These are phyloP conservation scores for Plasmodium reichenowi DNA, from an alignment of 169 alveolate genomes.

Conservation along the genomic window DNA sequence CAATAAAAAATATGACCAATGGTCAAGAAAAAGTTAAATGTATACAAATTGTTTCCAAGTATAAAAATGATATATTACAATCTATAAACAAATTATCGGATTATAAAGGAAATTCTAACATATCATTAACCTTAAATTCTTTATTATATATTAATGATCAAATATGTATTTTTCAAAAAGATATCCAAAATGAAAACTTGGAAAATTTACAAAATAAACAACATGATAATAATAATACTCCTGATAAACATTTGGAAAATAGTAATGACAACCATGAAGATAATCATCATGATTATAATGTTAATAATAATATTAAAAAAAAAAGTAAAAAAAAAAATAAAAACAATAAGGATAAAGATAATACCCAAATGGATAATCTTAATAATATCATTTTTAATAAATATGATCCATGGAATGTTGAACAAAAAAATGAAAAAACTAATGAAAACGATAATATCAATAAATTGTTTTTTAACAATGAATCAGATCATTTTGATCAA, in stretches of 20 bases:
- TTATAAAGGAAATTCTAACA: constrained; percentile 60
- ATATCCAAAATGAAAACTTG: constrained; percentile 11
- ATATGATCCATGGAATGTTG: constrained; percentile 76
- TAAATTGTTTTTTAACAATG: constrained; percentile 14
- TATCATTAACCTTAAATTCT: constrained; percentile 60
- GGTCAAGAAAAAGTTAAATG: constrained; percentile 61
- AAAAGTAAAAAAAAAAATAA: constrained; percentile 45
- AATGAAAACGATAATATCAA: constrained; percentile 1
- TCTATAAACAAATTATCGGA: constrained; percentile 65
- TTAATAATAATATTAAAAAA: not conserved
- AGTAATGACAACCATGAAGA: constrained; percentile 2
- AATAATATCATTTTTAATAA: constrained; percentile 71
- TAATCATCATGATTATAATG: not conserved
- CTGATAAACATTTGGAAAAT: not conserved
- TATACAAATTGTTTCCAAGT: constrained; percentile 28
- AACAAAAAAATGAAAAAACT: constrained; percentile 16
- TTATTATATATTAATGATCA: constrained; percentile 73
- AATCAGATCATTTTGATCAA: no score
- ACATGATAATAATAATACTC: not conserved
- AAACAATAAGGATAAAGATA: constrained; percentile 38
- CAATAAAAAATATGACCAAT: constrained; percentile 47
- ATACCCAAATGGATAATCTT: constrained; percentile 3
- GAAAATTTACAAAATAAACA: not conserved
- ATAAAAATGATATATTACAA: constrained; percentile 32
- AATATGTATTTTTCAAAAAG: constrained; percentile 36